phyloP scores from a whole-genome alignment of 768 basidiomycete genomes.

The Mycena sanguinolenta region DNA sequence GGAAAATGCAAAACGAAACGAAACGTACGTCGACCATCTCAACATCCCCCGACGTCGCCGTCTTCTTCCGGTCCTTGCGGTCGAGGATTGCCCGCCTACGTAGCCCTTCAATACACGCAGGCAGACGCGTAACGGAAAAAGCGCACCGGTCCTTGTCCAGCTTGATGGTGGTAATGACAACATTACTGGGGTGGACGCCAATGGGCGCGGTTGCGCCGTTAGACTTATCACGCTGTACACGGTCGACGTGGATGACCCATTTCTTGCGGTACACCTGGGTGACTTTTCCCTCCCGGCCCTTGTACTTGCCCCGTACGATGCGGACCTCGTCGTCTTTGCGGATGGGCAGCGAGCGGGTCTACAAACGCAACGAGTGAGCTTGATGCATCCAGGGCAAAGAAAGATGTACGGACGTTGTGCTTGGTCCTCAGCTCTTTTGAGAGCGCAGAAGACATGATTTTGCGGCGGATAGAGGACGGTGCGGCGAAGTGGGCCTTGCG shows the following conservation, averaged over 20 bases:
- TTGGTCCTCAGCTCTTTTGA: conserved; percentile 95
- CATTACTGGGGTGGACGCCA: conserved; percentile 96
- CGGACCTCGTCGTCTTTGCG: conserved; percentile 99
- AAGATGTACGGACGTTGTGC: conserved; percentile 78
- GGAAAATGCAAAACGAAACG: conserved; percentile 10
- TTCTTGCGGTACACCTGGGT: conserved; percentile 99
- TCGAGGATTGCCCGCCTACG: conserved; percentile 86
- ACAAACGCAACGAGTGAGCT: conserved; percentile 24
- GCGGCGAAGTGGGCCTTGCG: conserved; percentile 98
- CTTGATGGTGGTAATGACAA: conserved; percentile 94
- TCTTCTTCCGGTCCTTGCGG: conserved; percentile 86
- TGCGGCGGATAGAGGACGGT: conserved; percentile 94
- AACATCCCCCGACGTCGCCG: conserved; percentile 68
- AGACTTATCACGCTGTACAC: conserved; percentile 97
- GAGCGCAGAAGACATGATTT: conserved; percentile 97
- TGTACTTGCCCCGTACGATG: conserved; percentile 97
- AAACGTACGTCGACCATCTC: conserved; percentile 85
- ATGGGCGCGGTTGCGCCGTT: conserved; percentile 95
- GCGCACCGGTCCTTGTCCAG: conserved; percentile 89
- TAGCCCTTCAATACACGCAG: conserved; percentile 12
- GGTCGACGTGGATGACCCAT: conserved; percentile 98
- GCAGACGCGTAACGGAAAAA: not conserved
- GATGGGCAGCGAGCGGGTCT: conserved; percentile 93
- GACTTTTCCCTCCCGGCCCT: conserved; percentile 98
- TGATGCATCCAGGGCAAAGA: conserved; percentile 3